phyloP scores from a whole-genome alignment of 1,139 yeast genomes.

The Saccharomyces hybrid region DNA sequence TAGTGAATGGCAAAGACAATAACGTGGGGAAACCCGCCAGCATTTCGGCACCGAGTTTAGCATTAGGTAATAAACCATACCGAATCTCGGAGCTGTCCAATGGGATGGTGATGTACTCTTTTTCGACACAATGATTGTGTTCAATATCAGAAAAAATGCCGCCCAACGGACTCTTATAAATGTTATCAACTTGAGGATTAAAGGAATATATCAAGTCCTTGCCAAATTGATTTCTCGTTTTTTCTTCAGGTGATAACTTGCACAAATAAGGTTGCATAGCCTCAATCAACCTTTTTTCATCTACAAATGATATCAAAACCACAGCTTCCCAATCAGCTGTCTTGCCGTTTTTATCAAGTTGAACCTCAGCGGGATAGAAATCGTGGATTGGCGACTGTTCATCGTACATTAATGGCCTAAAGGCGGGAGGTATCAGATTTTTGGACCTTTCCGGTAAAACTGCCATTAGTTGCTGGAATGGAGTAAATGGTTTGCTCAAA shows the following conservation, averaged over 20 bases:
- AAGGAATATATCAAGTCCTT: slow-evolving; percentile 54
- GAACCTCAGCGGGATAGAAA: slow-evolving; percentile 86
- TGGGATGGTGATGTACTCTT: slow-evolving; percentile 44
- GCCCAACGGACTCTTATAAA: slow-evolving; percentile 73
- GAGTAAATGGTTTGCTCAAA: slow-evolving; percentile 72
- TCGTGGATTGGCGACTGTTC: slow-evolving; percentile 80
- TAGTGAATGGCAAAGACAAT: slow-evolving; percentile 54
- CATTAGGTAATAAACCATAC: slow-evolving; percentile 61
- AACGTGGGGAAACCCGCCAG: slow-evolving; percentile 90
- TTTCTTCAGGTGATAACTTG: slow-evolving; percentile 60
- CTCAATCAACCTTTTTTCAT: slow-evolving; percentile 60
- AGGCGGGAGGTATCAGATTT: slow-evolving; percentile 66
- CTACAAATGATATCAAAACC: slow-evolving; percentile 89
- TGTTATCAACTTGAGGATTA: slow-evolving; percentile 66
- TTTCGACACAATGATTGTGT: slow-evolving; percentile 69
- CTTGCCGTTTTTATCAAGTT: slow-evolving; percentile 86
- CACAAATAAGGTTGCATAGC: slow-evolving; percentile 62
- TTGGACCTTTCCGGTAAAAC: slow-evolving; percentile 92
- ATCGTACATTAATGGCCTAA: slow-evolving; percentile 83
- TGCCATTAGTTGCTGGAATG: slow-evolving; percentile 96
- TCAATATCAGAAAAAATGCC: slow-evolving; percentile 71
- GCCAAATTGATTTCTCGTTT: slow-evolving; percentile 67
- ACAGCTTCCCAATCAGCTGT: slow-evolving; percentile 98
- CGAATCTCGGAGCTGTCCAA: slow-evolving; percentile 40
- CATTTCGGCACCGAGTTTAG: slow-evolving; percentile 57